phyloP scores from a whole-genome alignment of 257 asterid species.

The Anisodus tanguticus region DNA sequence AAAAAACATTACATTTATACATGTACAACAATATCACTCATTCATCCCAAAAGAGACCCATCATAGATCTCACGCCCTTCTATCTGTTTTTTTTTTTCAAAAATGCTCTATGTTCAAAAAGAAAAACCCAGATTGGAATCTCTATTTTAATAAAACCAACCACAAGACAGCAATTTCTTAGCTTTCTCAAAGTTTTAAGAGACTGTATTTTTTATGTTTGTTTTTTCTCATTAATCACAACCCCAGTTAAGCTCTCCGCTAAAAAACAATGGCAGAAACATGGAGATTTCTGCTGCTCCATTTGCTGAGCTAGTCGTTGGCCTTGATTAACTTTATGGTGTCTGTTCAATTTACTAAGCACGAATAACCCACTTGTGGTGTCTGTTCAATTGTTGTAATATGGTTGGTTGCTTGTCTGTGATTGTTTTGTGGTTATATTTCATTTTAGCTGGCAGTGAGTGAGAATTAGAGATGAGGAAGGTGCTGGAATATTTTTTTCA shows the following conservation, averaged over 20 bases:
- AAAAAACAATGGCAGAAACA: neutral
- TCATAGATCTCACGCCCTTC: neutral
- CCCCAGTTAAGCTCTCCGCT: neutral
- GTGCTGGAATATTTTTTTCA: too few relatives aligned
- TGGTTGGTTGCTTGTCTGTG: neutral
- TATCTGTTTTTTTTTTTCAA: neutral
- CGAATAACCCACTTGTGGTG: neutral
- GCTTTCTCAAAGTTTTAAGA: neutral
- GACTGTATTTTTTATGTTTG: too few relatives aligned
- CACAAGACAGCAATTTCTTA: neutral
- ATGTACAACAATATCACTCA: neutral
- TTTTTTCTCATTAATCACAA: neutral
- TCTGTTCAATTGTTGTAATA: neutral
- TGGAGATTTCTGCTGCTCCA: neutral
- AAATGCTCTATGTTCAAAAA: neutral
- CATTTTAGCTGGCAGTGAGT: too few relatives aligned
- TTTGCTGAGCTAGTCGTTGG: neutral
- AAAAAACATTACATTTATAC: too few relatives aligned
- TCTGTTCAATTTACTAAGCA: neutral
- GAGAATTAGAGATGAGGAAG: too few relatives aligned
- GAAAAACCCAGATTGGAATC: neutral
- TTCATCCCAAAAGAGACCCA: neutral
- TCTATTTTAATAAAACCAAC: neutral
- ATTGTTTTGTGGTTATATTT: neutral
- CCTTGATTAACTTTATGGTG: neutral